Conservation (phyloP, 2,329 filamentous ascomycete genomes). For the Raffaelea albimanens region DNA sequence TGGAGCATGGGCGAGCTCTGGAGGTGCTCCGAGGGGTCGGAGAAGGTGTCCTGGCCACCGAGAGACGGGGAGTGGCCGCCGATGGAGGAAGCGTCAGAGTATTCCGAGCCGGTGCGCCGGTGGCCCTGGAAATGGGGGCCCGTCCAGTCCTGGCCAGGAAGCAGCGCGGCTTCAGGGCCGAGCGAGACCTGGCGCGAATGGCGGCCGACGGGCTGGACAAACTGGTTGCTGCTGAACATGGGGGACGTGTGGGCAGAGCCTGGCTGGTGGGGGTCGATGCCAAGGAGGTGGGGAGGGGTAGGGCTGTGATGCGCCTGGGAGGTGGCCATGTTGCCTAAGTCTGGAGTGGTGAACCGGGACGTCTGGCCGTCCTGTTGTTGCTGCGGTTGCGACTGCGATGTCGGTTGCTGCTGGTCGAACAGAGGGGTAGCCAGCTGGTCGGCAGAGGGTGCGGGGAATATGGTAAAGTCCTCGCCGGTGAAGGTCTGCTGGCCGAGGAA, state of each 20-base stretch:
- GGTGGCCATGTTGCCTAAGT: constrained; percentile 45
- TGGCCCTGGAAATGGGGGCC: constrained; percentile 64
- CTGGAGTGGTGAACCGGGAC: constrained; percentile 29
- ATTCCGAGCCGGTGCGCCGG: constrained; percentile 78
- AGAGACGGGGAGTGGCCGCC: constrained; percentile 71
- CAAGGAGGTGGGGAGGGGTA: constrained; percentile 44
- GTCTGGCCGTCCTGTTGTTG: not conserved
- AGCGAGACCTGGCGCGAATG: constrained; percentile 50
- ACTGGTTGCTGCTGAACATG: constrained; percentile 46
- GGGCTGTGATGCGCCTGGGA: constrained; percentile 46
- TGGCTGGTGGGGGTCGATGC: constrained; percentile 28
- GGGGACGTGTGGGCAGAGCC: constrained; percentile 46
- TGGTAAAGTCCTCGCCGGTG: constrained; percentile 49
- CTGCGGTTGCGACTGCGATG: constrained; percentile 1
- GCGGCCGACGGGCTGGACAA: constrained; percentile 32
- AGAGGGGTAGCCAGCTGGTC: constrained; percentile 54
- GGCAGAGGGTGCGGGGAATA: constrained; percentile 49
- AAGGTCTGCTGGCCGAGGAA: constrained; percentile 37
- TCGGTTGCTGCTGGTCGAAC: constrained; percentile 36
- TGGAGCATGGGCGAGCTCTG: constrained; percentile 69
- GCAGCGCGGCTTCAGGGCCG: constrained; percentile 46
- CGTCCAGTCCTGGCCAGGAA: constrained; percentile 47
- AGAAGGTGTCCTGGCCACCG: constrained; percentile 66
- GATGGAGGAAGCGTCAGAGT: constrained; percentile 80
- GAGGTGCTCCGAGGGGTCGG: constrained; percentile 65